phyloP scores from a whole-genome alignment of 2,329 filamentous ascomycete species.

The Neopestalotiopsis sp. region DNA sequence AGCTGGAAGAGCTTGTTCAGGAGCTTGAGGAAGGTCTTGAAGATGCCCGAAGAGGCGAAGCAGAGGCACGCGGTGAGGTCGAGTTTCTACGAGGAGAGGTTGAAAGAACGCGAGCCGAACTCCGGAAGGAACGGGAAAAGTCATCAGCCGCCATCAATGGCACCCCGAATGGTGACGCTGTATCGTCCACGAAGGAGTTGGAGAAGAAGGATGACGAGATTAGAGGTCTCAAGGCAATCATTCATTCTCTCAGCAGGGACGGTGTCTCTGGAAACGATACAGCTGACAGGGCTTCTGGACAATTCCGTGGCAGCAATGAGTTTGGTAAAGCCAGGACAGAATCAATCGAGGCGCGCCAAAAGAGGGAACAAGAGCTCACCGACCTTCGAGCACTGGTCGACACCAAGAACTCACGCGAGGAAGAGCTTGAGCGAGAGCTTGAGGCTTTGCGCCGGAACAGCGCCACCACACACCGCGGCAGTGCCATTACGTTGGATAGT shows the following conservation, averaged over 20 bases:
- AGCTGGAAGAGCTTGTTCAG: constrained; percentile 93
- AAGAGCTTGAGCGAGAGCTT: constrained; percentile 84
- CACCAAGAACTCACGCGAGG: constrained; percentile 74
- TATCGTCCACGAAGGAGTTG: constrained; percentile 71
- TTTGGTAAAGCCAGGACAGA: constrained; percentile 49
- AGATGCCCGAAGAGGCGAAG: constrained; percentile 91
- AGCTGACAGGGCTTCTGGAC: constrained; percentile 38
- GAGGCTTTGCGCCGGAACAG: constrained; percentile 64
- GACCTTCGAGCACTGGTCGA: constrained; percentile 78
- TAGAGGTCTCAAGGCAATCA: constrained; percentile 94
- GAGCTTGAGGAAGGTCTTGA: constrained; percentile 96
- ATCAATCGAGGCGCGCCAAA: constrained; percentile 62
- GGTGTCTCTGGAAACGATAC: constrained; percentile 53
- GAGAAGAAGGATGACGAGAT: constrained; percentile 98
- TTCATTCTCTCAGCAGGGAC: constrained; percentile 89
- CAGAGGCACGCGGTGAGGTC: constrained; percentile 92
- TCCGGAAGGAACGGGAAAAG: constrained; percentile 88
- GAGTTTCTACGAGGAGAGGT: constrained; percentile 96
- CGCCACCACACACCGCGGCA: constrained; percentile 51
- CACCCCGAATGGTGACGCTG: constrained; percentile 45
- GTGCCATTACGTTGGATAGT: constrained; percentile 54
- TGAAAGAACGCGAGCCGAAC: constrained; percentile 85
- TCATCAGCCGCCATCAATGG: constrained; percentile 66
- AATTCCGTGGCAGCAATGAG: constrained; percentile 39
- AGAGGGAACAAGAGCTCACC: constrained; percentile 79